Base-by-base conservation (phyloP, 805 yeast genomes). In the Monosporozyma servazzii region DNA sequence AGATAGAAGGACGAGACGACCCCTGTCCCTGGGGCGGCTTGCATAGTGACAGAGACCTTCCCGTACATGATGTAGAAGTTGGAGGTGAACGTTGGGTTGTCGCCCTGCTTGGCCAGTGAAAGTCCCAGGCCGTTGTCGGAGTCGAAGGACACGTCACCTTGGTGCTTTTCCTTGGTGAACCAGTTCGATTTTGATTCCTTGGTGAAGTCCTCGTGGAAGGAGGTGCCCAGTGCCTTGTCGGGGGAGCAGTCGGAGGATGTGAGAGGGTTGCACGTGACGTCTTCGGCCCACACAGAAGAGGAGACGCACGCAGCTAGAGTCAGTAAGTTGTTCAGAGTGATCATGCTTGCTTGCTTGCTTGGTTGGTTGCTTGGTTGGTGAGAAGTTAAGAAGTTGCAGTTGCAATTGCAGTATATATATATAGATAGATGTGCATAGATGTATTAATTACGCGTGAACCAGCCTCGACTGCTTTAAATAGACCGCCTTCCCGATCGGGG, bases 31-130 rank as follows among this genome's bases (percentile, higher is more conserved):
- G 77, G 71, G 3, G 95, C 90, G 17, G 90, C 86, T 64, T 82
- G 76, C 54, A 86, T 65, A 1, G 73, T 74, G 5, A 81, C 88
- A 65, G 86, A 95, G 30, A 88, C 79, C 56, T 81, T 81, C 53
- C 97, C 97, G 67, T 82, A 90, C 93, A 89, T 86, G 59, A 90
- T 79, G 70, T 88, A 88, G 66, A 85, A 88, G 55, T 83, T 77
- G 4, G 96, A 87, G 57, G 75, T 76, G 51, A 88, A 69, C 5
- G 89, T 77, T 3, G 96, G 96, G 63, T 86, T 85, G 64, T 88
- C 93, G 53, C 73, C 82, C 58, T 83, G 73, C 56, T 82, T 72
- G 2, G 76, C 72, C 41, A 90, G 65, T 1, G 84, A 76, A 58
- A 90, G 66, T 40, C 69, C 62, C 11, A 82, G 68, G n/a, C 97